These are phyloP conservation scores for Pseudogymnoascus sp. DNA, from an alignment of 2,329 filamentous ascomycete genomes.

Conservation along the genomic window DNA sequence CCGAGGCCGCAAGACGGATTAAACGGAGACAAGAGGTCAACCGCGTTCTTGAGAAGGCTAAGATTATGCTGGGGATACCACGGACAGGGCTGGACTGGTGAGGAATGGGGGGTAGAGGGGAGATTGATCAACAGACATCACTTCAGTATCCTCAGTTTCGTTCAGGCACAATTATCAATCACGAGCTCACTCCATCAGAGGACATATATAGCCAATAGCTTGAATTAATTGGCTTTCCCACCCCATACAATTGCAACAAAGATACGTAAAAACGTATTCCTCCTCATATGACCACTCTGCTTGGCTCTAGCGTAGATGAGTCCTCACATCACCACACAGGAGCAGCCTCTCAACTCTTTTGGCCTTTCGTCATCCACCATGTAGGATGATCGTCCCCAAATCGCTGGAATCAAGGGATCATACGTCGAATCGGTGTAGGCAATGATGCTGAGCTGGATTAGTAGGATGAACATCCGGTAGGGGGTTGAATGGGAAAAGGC, in stretches of 20 bases:
- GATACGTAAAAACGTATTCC: slow-evolving; percentile 16
- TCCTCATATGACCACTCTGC: not conserved
- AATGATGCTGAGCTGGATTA: slow-evolving; percentile 64
- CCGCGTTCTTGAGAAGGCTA: not conserved
- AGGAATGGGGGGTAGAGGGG: no score
- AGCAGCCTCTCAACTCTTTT: slow-evolving; percentile 84
- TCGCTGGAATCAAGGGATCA: slow-evolving; percentile 98
- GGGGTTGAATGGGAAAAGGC: slow-evolving; percentile 22
- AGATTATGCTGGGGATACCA: not conserved
- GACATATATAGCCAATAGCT: no score
- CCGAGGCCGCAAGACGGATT: not conserved
- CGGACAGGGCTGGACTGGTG: not conserved
- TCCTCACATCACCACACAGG: slow-evolving; percentile 83
- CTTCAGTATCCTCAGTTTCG: not conserved
- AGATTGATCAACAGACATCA: not conserved
- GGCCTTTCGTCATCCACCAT: slow-evolving; percentile 98
- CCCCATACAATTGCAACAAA: no score
- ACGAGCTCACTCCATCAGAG: no score
- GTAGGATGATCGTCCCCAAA: slow-evolving; percentile 81
- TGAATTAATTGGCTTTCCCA: no score
- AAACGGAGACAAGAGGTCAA: not conserved
- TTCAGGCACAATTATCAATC: no score
- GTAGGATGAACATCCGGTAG: slow-evolving; percentile 9
- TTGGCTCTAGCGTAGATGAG: no score
- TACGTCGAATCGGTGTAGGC: slow-evolving; percentile 96